Evolutionary conservation across 345 rosid genomes (phyloP).

Genomic region (Eutrema japonicum): DNA sequence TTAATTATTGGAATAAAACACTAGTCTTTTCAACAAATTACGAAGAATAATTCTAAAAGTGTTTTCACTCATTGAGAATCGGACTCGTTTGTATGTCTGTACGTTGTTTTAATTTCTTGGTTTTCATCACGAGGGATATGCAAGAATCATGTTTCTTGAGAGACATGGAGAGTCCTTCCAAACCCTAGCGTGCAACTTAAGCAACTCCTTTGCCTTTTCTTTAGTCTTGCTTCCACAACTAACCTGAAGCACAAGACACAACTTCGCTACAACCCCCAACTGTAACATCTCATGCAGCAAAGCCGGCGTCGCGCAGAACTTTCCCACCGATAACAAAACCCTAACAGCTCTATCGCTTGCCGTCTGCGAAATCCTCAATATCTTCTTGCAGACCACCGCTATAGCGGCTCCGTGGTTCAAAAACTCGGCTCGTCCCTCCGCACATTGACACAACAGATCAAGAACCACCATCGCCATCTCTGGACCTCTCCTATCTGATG

Average conservation of each 20-base stretch:
- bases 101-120: constrained; percentile 10
- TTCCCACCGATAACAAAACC: constrained; percentile 62
- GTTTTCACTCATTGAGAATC: constrained; percentile 36
- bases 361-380: constrained; percentile 67
- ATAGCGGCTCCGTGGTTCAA: constrained; percentile 66
- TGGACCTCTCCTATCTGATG: constrained; percentile 49
- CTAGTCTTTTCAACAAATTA: constrained; percentile 12
- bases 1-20: constrained; percentile 15
- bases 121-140: constrained; percentile 49
- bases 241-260: constrained; percentile 69
- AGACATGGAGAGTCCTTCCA: constrained; percentile 76
- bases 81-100: constrained; percentile 10
- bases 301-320: constrained; percentile 56
- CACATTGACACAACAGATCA: constrained; percentile 65
- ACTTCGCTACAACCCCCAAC: constrained; percentile 68
- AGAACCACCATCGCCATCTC: constrained; percentile 60
- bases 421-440: constrained; percentile 81
- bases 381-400: constrained; percentile 77
- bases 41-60: constrained; percentile 33
- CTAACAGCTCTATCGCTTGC: constrained; percentile 67
- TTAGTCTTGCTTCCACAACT: constrained; percentile 52
- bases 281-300: constrained; percentile 74
- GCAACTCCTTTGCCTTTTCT: constrained; percentile 66
- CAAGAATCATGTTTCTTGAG: constrained; percentile 45
- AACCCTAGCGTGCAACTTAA: constrained; percentile 63